These are phyloP conservation scores for Cardiospermum halicacabum DNA, from an alignment of 345 rosid genomes.

Conservation along the genomic window DNA sequence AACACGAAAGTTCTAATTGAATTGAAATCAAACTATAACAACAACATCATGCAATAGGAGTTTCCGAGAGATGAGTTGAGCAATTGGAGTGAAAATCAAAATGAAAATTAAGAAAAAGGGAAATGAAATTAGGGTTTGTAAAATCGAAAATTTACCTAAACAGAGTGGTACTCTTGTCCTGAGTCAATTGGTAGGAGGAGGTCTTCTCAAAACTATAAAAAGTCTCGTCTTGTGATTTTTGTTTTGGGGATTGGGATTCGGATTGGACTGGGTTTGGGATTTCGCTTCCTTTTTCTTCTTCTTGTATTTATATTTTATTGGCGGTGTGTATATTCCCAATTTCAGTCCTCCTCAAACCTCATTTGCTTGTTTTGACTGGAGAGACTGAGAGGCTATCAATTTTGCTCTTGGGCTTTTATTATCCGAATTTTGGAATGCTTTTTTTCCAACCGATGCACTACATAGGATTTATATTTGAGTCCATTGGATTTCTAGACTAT, in stretches of 20 bases:
- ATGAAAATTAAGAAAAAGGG: too few relatives aligned
- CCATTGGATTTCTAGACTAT: too few relatives aligned
- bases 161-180: background rate
- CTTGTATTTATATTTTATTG: too few relatives aligned
- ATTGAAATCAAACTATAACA: background rate
- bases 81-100: background rate
- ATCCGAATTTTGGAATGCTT: too few relatives aligned
- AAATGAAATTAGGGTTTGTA: slow-evolving; percentile 6
- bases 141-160: slow-evolving; percentile 9
- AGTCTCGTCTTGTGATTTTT: background rate
- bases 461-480: too few relatives aligned
- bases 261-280: too few relatives aligned
- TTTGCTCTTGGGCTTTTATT: too few relatives aligned
- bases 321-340: too few relatives aligned
- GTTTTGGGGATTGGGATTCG: background rate
- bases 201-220: background rate
- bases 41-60: background rate
- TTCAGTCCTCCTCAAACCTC: too few relatives aligned
- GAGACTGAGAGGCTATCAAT: too few relatives aligned
- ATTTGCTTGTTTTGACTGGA: too few relatives aligned
- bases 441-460: too few relatives aligned
- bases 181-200: background rate
- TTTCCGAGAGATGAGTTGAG: background rate
- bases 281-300: background rate
- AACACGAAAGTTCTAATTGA: background rate